Evolutionary conservation across 768 basidiomycete genomes (phyloP), one percentile per base, ranked within the genome.

Genomic region (Gloeostereum incarnatum): DNA sequence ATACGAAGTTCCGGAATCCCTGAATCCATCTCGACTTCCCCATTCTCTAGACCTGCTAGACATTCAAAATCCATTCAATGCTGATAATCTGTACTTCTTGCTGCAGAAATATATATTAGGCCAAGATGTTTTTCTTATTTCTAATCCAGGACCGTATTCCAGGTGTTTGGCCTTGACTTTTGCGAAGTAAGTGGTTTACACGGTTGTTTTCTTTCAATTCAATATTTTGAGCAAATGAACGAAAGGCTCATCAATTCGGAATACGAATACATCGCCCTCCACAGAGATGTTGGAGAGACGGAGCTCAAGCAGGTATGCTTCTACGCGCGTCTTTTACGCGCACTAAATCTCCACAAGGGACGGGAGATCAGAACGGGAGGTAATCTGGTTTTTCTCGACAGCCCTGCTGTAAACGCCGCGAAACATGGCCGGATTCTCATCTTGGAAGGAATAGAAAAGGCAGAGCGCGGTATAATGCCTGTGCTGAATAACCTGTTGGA

Each of bases 391-490:
- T 81, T 80, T 48, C 72, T 78, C 14, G 78, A 82, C 50, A 80
- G 77, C 48, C 69, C 78, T 3, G 73, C 78, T 1, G 79, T 81
- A 0, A 68, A 68, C 31, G 79, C 79, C 4, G 78, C 74, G 16
- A 82, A 80, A 48, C 62, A 73, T 47, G 79, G 79, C 5, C 68
- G 78, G 1, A 50, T 82, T 18, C 61, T 82, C 18, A 78, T 82
- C 35, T 54, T 81, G 33, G 79, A 82, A 49, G 79, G 79, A 14
- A 74, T 81, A 50, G 79, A 82, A 52, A 81, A 80, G 54, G 78
- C 78, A 5, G 78, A 81, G 47, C 67, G 79, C 17, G 79, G 79
- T 20, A 82, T 81, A 19, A 80, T 80, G 78, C 79, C 79, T 11
- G 75, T 77, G 50, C 60, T 82, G 4, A 81, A 81, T 46, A 82